These are phyloP conservation scores for Xylaria sp. DNA, from an alignment of 2,329 filamentous ascomycete species.

Conservation along the genomic window DNA sequence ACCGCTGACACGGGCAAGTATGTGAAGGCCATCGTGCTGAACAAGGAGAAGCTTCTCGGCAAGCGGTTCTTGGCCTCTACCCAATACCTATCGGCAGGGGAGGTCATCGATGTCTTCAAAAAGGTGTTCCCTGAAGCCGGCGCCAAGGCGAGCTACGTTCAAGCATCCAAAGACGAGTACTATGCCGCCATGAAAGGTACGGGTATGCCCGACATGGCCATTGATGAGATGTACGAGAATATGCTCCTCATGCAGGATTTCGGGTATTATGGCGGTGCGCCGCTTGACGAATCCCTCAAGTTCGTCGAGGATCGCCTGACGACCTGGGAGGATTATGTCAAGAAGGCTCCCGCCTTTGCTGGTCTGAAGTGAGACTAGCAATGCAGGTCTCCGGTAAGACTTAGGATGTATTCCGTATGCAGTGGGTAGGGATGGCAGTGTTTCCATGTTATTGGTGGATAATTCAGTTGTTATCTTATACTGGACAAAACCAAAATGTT, in stretches of 20 bases:
- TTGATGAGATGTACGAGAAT: slow-evolving; percentile 49
- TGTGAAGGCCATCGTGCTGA: slow-evolving; percentile 34
- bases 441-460: neutral
- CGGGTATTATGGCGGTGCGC: slow-evolving; percentile 47
- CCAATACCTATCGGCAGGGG: slow-evolving; percentile 36
- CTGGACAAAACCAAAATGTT: neutral
- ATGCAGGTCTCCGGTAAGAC: neutral
- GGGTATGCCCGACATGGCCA: slow-evolving; percentile 37
- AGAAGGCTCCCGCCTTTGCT: slow-evolving; percentile 32
- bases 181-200: slow-evolving; percentile 32
- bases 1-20: slow-evolving; percentile 37
- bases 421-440: too few relatives aligned
- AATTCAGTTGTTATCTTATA: neutral
- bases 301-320: slow-evolving; percentile 37
- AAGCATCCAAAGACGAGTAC: slow-evolving; percentile 39
- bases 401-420: too few relatives aligned
- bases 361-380: slow-evolving; percentile 33
- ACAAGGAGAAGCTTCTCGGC: slow-evolving; percentile 36
- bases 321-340: slow-evolving; percentile 39
- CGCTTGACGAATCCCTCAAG: slow-evolving; percentile 36
- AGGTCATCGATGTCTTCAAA: slow-evolving; percentile 39
- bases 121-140: slow-evolving; percentile 36
- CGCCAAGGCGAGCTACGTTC: slow-evolving; percentile 33
- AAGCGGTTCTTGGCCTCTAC: slow-evolving; percentile 40
- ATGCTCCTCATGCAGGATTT: slow-evolving; percentile 46